Percentiles rank a stretch among this genome's conserved stretches.
Conservation (phyloP, 768 basidiomycete species). For the Boletales sp. region DNA sequence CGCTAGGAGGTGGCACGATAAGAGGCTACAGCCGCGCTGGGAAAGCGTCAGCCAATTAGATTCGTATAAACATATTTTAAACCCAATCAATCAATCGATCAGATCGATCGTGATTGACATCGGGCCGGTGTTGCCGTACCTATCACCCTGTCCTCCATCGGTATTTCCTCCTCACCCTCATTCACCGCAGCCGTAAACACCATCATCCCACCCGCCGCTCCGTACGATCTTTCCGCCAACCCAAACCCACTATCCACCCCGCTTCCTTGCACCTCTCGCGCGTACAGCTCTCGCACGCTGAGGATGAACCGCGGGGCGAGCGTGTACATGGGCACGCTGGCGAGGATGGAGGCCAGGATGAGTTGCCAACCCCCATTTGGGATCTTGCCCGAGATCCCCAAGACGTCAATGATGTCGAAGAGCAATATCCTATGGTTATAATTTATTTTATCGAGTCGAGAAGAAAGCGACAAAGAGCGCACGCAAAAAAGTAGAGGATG, state of each 20-base stretch:
- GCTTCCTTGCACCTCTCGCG: neutral
- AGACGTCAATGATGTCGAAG: neutral
- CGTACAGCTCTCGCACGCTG: neutral
- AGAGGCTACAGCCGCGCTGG: too few relatives aligned
- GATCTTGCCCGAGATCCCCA: neutral
- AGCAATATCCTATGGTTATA: neutral
- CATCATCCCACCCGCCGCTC: too few relatives aligned
- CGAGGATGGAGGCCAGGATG: neutral
- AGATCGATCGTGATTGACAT: too few relatives aligned
- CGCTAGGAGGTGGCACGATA: too few relatives aligned
- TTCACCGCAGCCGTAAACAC: too few relatives aligned
- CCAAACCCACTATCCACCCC: slow-evolving; percentile 8
- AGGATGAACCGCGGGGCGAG: neutral
- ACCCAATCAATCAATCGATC: too few relatives aligned
- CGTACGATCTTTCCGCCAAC: neutral
- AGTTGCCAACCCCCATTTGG: neutral
- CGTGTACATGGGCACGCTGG: neutral
- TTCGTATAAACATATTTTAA: too few relatives aligned
- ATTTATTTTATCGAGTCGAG: neutral
- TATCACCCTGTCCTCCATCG: too few relatives aligned
- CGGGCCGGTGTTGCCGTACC: too few relatives aligned
- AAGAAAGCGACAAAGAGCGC: neutral
- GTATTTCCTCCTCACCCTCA: too few relatives aligned
- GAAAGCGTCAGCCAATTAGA: too few relatives aligned
- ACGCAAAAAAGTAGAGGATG: slow-evolving; percentile 9